Percentiles rank a stretch among this genome's conserved stretches.
phyloP scores from a whole-genome alignment of 331 rosid species.

The Saraca asoca region DNA sequence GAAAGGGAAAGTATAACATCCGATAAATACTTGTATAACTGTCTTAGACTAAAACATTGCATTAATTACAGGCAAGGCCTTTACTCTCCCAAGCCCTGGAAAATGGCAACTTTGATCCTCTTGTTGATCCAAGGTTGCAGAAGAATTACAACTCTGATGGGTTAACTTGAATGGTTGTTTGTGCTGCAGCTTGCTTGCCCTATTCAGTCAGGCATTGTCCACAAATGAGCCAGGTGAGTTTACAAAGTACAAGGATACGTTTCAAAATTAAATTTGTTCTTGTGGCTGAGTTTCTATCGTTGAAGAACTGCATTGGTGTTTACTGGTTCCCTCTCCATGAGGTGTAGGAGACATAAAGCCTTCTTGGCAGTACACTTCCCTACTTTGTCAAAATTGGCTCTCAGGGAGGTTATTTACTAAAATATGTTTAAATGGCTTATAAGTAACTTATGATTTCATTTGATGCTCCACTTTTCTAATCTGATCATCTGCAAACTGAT shows the following conservation, averaged over 20 bases:
- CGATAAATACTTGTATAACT: background rate
- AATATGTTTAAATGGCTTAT: background rate
- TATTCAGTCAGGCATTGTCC: slow-evolving; percentile 63
- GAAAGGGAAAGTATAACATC: background rate
- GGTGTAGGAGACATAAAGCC: background rate
- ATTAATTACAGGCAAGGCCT: slow-evolving; percentile 63
- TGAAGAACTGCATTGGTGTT: background rate
- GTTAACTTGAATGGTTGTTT: slow-evolving; percentile 59
- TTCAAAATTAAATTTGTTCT: background rate
- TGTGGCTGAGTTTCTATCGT: background rate
- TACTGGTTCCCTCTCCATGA: background rate
- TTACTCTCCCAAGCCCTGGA: slow-evolving; percentile 54
- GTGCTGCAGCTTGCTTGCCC: slow-evolving; percentile 61
- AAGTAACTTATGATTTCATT: background rate
- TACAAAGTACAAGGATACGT: background rate
- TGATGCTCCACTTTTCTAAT: background rate
- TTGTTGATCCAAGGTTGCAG: slow-evolving; percentile 58
- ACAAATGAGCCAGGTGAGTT: slow-evolving; percentile 64
- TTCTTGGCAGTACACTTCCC: background rate
- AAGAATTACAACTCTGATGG: slow-evolving; percentile 44
- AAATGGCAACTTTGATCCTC: slow-evolving; percentile 41
- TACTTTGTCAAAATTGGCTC: background rate
- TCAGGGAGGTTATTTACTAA: background rate
- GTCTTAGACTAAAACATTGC: background rate
- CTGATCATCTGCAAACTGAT: slow-evolving; percentile 2